These are phyloP conservation scores for Ustilago trichophora DNA, from an alignment of 1,284 basidiomycete genomes.

Conservation along the genomic window DNA sequence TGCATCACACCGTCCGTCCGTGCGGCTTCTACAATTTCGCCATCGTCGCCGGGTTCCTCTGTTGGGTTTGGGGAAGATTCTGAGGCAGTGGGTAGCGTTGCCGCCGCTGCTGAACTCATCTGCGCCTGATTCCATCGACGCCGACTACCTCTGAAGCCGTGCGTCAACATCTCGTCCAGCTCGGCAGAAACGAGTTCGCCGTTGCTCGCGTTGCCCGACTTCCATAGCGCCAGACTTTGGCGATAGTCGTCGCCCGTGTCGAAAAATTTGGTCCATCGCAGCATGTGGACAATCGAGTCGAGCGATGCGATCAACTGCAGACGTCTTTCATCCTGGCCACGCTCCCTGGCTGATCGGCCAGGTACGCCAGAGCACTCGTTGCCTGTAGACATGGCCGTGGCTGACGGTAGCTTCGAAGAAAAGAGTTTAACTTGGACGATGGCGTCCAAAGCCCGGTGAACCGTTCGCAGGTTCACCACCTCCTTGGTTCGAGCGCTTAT, in stretches of 20 bases:
- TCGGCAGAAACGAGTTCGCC: slow-evolving; percentile 23
- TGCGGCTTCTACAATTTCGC: too few species aligned
- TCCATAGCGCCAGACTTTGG: slow-evolving; percentile 26
- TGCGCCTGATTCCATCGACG: neutral
- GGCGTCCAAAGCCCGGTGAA: slow-evolving; percentile 13
- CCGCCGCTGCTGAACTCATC: slow-evolving; percentile 6
- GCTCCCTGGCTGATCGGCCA: neutral
- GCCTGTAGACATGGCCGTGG: neutral
- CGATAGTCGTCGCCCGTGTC: slow-evolving; percentile 35
- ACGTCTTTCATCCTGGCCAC: slow-evolving; percentile 1
- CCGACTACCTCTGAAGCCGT: neutral
- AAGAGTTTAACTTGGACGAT: neutral
- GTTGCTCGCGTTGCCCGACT: slow-evolving; percentile 4
- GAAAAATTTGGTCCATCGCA: slow-evolving; percentile 35
- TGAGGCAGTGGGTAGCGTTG: slow-evolving; percentile 5
- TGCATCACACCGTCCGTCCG: slow-evolving; percentile 4
- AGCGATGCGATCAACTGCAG: slow-evolving; percentile 16
- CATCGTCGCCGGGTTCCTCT: neutral
- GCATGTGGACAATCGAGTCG: slow-evolving; percentile 25
- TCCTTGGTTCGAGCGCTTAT: slow-evolving; percentile 13
- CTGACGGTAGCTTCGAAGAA: neutral
- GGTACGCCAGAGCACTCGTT: neutral
- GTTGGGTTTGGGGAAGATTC: neutral
- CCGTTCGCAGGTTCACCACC: slow-evolving; percentile 26
- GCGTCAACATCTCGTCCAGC: slow-evolving; percentile 19